phyloP scores from a whole-genome alignment of 345 rosid genomes.

The Brassica nigra region DNA sequence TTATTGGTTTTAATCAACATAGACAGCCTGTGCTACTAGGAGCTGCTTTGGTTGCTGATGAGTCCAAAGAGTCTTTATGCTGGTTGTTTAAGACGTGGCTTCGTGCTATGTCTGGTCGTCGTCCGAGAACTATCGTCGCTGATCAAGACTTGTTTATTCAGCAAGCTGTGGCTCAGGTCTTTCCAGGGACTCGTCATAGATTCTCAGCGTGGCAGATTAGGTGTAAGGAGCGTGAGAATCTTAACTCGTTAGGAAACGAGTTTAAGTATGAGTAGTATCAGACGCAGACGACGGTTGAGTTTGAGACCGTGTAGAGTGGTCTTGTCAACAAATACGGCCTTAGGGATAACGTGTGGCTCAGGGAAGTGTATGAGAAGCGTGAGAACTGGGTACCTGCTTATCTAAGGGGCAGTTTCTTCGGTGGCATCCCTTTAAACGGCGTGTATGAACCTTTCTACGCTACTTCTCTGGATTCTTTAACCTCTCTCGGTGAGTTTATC shows the following conservation, averaged over 20 bases:
- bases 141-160: slow-evolving; percentile 78
- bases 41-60: slow-evolving; percentile 57
- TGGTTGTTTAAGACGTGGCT: slow-evolving; percentile 90
- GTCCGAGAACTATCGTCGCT: slow-evolving; percentile 73
- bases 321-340: slow-evolving; percentile 62
- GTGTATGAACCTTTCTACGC: slow-evolving; percentile 68
- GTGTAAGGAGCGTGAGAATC: slow-evolving; percentile 61
- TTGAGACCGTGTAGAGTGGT: slow-evolving; percentile 63
- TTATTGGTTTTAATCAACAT: too few species aligned
- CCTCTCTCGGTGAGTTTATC: slow-evolving; percentile 62
- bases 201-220: slow-evolving; percentile 76
- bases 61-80: slow-evolving; percentile 65
- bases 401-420: slow-evolving; percentile 66
- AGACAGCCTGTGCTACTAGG: too few species aligned
- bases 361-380: slow-evolving; percentile 64
- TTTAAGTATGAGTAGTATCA: slow-evolving; percentile 74
- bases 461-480: slow-evolving; percentile 52
- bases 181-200: slow-evolving; percentile 78
- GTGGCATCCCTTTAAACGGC: slow-evolving; percentile 67
- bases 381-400: slow-evolving; percentile 82
- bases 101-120: slow-evolving; percentile 68
- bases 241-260: slow-evolving; percentile 54
- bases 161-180: slow-evolving; percentile 66
- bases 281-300: slow-evolving; percentile 64
- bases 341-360: slow-evolving; percentile 66